Base-by-base conservation (phyloP, 257 asterid species). In the Solanum rostratum region DNA sequence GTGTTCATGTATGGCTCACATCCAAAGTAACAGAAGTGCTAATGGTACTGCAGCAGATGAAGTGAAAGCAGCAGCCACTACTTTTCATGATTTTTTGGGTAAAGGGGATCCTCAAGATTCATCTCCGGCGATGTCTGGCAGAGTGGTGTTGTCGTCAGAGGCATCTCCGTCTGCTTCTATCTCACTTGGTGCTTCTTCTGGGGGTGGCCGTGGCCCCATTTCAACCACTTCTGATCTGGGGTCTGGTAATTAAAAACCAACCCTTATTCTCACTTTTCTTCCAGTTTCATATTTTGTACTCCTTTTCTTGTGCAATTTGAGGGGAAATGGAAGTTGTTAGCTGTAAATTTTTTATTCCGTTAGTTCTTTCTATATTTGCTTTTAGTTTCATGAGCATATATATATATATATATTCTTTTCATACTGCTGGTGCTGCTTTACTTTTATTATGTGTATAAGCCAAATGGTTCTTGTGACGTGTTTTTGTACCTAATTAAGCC, bases 11-110 rank as follows among this genome's bases (percentile, higher is more conserved):
- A 95, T 95, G 98, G 98, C 98, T 93, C 94, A 92, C 83, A 92
- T 89, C 85, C 92, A 88, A 37, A 86, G 87, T 85, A 91, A 84
- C 85, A 87, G 46, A 37, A 87, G 81, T 85, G 87, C 81, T 81
- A 90, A 86, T 43, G 91, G 87, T 83, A 46, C 81, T 45, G 59
- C 41, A 45, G 43, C 41, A 22, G 59, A 74, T 85, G 97, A 93
- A 86, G 88, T 74, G 86, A 92, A 93, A 91, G 82, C 63, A 74
- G n/a, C 41, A 53, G 63, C 20, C 29, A 87, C 94, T 19, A 69
- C 87, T 88, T 96, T 94, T 84, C 99, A 96, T 91, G 99, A 95
- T 88, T 95, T 95, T 87, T 95, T 95, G 19, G 97, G 96, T 50
- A 90, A 91, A 76, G 94, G 90, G 53, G 88, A 93, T 86, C 90